Evolutionary conservation across 2,329 filamentous ascomycete genomes (phyloP).

Genomic region (Fusarium scirpi): DNA sequence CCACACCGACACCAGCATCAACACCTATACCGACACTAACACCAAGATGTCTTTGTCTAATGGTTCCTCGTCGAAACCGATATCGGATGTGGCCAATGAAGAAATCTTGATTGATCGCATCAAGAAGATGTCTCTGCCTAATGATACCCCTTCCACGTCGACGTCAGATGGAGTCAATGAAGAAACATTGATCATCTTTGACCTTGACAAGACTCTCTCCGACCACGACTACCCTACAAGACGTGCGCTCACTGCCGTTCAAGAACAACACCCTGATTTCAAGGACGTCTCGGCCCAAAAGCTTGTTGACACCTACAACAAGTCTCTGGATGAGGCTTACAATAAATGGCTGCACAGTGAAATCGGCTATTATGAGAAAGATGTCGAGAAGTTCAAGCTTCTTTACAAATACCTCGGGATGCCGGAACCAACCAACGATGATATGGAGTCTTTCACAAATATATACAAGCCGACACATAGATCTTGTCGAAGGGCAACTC

Average conservation of each 20-base stretch:
- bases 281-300: background rate
- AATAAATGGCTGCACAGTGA: background rate
- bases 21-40: no score
- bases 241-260: background rate
- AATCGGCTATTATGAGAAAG: background rate
- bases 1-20: background rate
- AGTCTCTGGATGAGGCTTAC: slow-evolving; percentile 1
- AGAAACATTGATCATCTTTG: slow-evolving; percentile 9
- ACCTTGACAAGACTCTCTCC: slow-evolving; percentile 25
- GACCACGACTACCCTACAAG: slow-evolving; percentile 1
- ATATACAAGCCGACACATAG: slow-evolving; percentile 16
- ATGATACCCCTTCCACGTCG: background rate
- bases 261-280: background rate
- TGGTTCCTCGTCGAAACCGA: background rate
- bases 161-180: background rate
- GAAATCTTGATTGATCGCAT: background rate
- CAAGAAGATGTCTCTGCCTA: background rate
- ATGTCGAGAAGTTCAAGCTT: background rate
- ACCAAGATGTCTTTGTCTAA: background rate
- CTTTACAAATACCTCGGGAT: background rate
- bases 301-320: slow-evolving; percentile 1
- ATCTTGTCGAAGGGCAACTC: slow-evolving; percentile 9
- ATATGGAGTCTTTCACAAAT: slow-evolving; percentile 5
- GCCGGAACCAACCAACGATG: background rate
- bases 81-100: background rate